A percentile compares a stretch with the other conserved stretches of the same genome.
phyloP scores from a whole-genome alignment of 495 filamentous ascomycete genomes.

The Neurospora sp. region DNA sequence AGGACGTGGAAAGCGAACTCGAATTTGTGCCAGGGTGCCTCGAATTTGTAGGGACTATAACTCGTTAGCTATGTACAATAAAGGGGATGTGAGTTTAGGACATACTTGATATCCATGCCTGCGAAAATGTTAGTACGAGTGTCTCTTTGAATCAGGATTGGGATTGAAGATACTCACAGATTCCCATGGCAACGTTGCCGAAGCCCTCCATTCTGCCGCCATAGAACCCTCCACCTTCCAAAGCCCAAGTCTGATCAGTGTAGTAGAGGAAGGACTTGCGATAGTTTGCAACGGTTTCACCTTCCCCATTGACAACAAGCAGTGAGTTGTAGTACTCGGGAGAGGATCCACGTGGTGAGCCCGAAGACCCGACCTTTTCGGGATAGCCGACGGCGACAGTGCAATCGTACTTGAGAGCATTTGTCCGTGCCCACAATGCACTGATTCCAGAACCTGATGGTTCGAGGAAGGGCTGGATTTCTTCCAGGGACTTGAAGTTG shows the following conservation, averaged over 20 bases:
- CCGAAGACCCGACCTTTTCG: slow-evolving; percentile 45
- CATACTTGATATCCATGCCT: slow-evolving; percentile 63
- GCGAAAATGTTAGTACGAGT: slow-evolving; percentile 1
- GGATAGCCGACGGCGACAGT: slow-evolving; percentile 87
- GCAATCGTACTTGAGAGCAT: slow-evolving; percentile 62
- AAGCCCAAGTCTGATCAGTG: slow-evolving; percentile 86
- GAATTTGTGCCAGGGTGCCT: slow-evolving; percentile 64
- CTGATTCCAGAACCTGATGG: slow-evolving; percentile 61
- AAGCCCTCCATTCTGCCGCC: slow-evolving; percentile 38
- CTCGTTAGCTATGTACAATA: not conserved
- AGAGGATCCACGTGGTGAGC: slow-evolving; percentile 25
- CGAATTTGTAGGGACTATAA: slow-evolving; percentile 42
- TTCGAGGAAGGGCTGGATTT: slow-evolving; percentile 78
- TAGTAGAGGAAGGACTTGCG: slow-evolving; percentile 85
- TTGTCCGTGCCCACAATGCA: slow-evolving; percentile 68
- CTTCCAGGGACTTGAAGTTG: slow-evolving; percentile 71
- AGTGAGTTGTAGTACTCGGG: slow-evolving; percentile 70
- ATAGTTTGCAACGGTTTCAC: slow-evolving; percentile 69
- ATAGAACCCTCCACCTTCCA: slow-evolving; percentile 62
- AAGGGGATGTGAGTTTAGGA: not conserved
- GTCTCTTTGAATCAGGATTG: not conserved
- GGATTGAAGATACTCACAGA: slow-evolving; percentile 52
- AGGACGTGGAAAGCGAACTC: slow-evolving; percentile 77
- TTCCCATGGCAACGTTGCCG: slow-evolving; percentile 67
- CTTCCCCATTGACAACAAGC: slow-evolving; percentile 63